A percentile compares a stretch with the other conserved stretches of the same genome.
phyloP scores from a whole-genome alignment of 169 alveolate genomes.

The Plasmodium chabaudi region DNA sequence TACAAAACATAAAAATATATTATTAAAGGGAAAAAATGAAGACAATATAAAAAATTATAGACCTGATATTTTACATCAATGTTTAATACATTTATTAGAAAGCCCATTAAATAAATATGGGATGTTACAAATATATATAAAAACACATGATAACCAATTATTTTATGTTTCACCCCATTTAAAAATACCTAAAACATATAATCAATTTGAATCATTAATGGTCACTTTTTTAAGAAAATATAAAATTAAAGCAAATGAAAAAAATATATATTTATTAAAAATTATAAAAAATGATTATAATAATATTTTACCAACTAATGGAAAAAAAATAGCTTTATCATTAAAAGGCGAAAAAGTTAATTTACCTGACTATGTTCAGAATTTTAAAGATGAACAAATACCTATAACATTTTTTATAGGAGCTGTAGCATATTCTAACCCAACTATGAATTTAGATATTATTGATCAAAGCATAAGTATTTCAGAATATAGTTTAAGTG shows the following conservation, averaged over 20 bases:
- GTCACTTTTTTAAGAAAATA: slow-evolving; percentile 86
- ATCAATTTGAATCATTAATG: slow-evolving; percentile 88
- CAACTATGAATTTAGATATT: slow-evolving; percentile 82
- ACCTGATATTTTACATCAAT: slow-evolving; percentile 92
- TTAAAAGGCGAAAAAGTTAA: slow-evolving; percentile 83
- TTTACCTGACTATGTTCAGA: slow-evolving; percentile 80
- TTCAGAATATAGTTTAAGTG: slow-evolving; percentile 89
- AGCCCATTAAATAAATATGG: slow-evolving; percentile 88
- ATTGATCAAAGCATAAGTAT: slow-evolving; percentile 87
- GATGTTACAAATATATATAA: slow-evolving; percentile 84
- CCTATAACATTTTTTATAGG: slow-evolving; percentile 90
- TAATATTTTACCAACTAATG: slow-evolving; percentile 86
- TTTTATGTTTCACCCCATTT: slow-evolving; percentile 91
- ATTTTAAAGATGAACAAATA: slow-evolving; percentile 75
- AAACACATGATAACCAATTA: slow-evolving; percentile 88
- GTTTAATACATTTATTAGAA: slow-evolving; percentile 89
- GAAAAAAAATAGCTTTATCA: slow-evolving; percentile 88
- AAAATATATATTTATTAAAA: slow-evolving; percentile 84
- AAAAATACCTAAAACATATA: slow-evolving; percentile 89
- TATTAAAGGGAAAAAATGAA: slow-evolving; percentile 17
- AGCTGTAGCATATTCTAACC: slow-evolving; percentile 90
- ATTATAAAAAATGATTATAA: slow-evolving; percentile 87
- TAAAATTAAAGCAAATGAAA: slow-evolving; percentile 86
- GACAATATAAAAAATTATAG: slow-evolving; percentile 85
- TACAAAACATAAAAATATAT: slow-evolving; percentile 38